Conservation (phyloP, 2,329 filamentous ascomycete species). For the Claviceps pusilla region DNA sequence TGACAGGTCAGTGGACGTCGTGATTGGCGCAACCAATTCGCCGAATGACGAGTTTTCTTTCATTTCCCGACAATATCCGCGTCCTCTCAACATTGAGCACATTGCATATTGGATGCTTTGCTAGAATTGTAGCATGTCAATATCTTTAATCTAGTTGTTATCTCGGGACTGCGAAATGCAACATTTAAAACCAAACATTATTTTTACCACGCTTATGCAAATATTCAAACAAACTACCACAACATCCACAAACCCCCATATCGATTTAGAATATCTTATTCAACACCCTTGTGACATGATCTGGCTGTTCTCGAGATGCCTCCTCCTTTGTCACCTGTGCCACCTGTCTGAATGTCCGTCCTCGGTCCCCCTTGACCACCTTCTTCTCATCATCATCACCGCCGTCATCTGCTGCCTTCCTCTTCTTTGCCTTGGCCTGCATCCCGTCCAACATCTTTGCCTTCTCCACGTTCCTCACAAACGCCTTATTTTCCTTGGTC, state of each 20-base stretch:
- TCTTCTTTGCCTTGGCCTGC: slow-evolving; percentile 39
- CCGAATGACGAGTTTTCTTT: no score
- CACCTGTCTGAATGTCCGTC: slow-evolving; percentile 51
- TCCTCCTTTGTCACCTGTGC: slow-evolving; percentile 37
- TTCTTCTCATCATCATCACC: slow-evolving; percentile 8
- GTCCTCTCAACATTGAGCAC: no score
- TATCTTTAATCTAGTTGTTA: no score
- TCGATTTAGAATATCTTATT: slow-evolving; percentile 45
- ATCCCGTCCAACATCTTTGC: slow-evolving; percentile 69
- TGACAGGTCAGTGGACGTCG: no score
- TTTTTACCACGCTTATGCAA: neutral
- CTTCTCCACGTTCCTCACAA: slow-evolving; percentile 63
- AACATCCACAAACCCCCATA: neutral
- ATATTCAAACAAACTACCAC: neutral
- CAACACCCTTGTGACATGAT: slow-evolving; percentile 43
- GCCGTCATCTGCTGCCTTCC: slow-evolving; percentile 15
- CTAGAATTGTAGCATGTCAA: no score
- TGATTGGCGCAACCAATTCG: no score
- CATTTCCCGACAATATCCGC: no score
- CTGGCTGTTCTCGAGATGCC: slow-evolving; percentile 31
- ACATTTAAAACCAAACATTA: neutral
- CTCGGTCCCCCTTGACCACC: slow-evolving; percentile 11
- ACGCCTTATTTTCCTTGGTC: slow-evolving; percentile 66
- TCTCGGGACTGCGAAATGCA: no score
- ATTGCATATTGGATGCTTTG: no score